phyloP scores from a whole-genome alignment of 345 rosid genomes.

The Arabis hirsuta region DNA sequence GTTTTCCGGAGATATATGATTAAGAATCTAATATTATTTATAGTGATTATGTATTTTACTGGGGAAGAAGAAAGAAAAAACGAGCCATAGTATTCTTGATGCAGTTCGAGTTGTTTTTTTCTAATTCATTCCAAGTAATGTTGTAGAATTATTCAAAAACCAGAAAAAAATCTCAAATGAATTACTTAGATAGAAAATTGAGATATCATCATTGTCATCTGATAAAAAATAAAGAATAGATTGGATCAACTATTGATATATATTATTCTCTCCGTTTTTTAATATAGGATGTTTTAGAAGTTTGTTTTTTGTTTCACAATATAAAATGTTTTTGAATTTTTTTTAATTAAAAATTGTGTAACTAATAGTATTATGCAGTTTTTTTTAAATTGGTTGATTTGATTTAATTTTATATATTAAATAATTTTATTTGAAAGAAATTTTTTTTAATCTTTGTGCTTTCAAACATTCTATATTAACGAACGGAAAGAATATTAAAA shows the following conservation, averaged over 20 bases:
- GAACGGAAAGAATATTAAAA: too few relatives aligned
- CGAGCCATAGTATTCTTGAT: conserved; percentile 34
- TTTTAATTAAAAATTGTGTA: too few relatives aligned
- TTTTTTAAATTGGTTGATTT: too few relatives aligned
- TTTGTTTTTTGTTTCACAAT: too few relatives aligned
- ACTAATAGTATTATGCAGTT: too few relatives aligned
- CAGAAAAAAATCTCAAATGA: background rate
- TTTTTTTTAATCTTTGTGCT: too few relatives aligned
- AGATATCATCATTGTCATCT: background rate
- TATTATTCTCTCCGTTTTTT: too few relatives aligned
- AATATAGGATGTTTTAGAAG: too few relatives aligned
- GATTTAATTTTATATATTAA: too few relatives aligned
- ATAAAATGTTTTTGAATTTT: too few relatives aligned
- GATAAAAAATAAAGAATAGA: background rate
- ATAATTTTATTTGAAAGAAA: too few relatives aligned
- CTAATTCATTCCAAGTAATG: background rate
- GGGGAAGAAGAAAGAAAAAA: background rate
- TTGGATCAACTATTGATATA: background rate
- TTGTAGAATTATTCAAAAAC: background rate
- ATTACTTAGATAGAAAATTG: background rate
- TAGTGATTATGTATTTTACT: conserved; percentile 19
- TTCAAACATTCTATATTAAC: too few relatives aligned
- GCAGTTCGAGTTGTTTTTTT: conserved; percentile 27
- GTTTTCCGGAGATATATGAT: conserved; percentile 41
- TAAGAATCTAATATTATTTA: background rate